Base-by-base conservation (phyloP, 192 early-diverging fungal species). In the Coemansia guatemalensis region DNA sequence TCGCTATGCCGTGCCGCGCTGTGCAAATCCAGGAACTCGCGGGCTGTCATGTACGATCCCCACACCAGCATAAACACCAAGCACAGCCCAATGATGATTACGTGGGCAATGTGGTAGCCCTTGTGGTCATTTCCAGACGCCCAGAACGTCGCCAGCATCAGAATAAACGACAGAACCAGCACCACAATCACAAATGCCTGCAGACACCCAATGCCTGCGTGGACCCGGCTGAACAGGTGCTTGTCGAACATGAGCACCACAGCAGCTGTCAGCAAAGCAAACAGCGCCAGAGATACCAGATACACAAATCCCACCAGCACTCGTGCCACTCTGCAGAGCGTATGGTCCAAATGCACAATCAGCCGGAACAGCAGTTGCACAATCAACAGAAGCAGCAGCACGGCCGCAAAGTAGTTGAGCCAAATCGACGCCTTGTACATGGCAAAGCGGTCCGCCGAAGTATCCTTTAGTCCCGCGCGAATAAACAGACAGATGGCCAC, bases 331-430 rank as follows among this genome's bases (percentile, higher is more conserved):
- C 48, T 33, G 56, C 76, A 78, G 22, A 78, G 60, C 22, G 76
- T 73, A 41, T 73, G 69, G 52, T 78, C 76, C 41, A 78, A 39
- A 29, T 78, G 76, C 3, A 78, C 71, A 23, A 78, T 44, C 24
- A 78, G 64, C 3, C 76, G 63, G 67, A 78, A 78, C n/a, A 78
- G 57, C 33, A 78, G 55, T 41, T 78, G 76, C 49, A 52, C 66
- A 17, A 78, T 33, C 5, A 78, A 71, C 60, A 78, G 21, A 8
- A 64, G 30, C 23, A 78, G 25, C 24, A 78, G 44, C 3, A 68
- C 76, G 0, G 65, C 70, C 1, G 76, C 70, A 73, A 78, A 78
- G 64, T 78, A 78, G 59, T 78, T 68, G 22, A 78, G 54, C 76
- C 76, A 78, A 17, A 78, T 17, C 3, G 76, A 69, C 12, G 63